Evolutionary conservation across 106 monocot genomes (phyloP).

Genomic region (Dioscorea dumetorum): DNA sequence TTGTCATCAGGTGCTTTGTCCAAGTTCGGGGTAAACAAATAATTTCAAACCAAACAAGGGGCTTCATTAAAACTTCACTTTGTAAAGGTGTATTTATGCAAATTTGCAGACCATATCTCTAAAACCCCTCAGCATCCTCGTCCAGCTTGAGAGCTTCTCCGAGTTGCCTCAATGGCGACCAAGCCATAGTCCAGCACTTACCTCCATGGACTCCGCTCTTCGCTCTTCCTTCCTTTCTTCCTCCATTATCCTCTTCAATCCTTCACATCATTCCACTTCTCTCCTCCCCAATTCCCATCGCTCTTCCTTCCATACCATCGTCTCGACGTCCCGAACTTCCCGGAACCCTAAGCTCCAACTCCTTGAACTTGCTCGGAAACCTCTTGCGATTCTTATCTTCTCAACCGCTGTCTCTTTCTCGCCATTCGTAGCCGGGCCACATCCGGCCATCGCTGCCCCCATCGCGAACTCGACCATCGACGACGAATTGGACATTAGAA

Average conservation of each 20-base stretch:
- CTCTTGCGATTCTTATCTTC: conserved; percentile 31
- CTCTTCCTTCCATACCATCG: conserved; percentile 1
- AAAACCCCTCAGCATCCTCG: background rate
- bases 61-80: too few species aligned
- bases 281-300: background rate
- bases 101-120: background rate
- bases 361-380: conserved; percentile 14
- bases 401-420: conserved; percentile 17
- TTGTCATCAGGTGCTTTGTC: too few species aligned
- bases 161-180: background rate
- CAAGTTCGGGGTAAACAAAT: too few species aligned
- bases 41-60: too few species aligned
- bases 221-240: conserved; percentile 8
- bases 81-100: too few species aligned
- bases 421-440: background rate
- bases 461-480: background rate
- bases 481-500: conserved; percentile 12
- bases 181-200: background rate
- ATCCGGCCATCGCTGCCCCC: conserved; percentile 26
- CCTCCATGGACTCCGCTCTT: conserved; percentile 16
- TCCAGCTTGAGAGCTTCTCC: background rate
- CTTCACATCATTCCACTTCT: conserved; percentile 6
- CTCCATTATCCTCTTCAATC: background rate
- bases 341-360: background rate
- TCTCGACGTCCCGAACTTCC: background rate